Conservation (phyloP, 2,329 filamentous ascomycete genomes). For the Alternaria arborescens region DNA sequence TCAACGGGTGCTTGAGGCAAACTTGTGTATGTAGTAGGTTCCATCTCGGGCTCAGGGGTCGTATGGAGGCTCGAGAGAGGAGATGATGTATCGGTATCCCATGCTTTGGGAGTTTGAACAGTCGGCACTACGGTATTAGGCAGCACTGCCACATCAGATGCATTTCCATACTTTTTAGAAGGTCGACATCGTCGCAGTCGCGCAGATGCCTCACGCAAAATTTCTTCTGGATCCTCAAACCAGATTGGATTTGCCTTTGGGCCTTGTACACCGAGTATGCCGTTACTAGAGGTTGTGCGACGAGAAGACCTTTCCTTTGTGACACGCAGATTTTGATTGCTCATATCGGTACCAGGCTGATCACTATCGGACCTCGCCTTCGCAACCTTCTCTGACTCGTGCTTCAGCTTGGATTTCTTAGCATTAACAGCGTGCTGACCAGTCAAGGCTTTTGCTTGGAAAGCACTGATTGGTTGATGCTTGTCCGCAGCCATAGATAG, state of each 20-base stretch:
- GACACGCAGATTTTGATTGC: not conserved
- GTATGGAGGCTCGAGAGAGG: slow-evolving; percentile 27
- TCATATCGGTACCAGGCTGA: not conserved
- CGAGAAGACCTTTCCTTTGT: not conserved
- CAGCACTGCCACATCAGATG: not conserved
- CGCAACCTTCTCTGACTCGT: too few species aligned
- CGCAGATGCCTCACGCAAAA: slow-evolving; percentile 25
- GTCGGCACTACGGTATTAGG: not conserved
- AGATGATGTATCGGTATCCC: slow-evolving; percentile 13
- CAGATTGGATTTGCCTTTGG: slow-evolving; percentile 28
- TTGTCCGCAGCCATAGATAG: not conserved
- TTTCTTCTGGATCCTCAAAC: slow-evolving; percentile 33
- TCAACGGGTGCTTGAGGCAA: not conserved
- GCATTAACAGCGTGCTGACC: not conserved
- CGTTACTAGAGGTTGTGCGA: slow-evolving; percentile 7
- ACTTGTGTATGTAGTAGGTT: not conserved
- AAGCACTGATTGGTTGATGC: not conserved
- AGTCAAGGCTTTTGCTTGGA: not conserved
- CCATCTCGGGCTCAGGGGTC: slow-evolving; percentile 15
- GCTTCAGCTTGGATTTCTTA: not conserved
- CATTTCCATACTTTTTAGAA: slow-evolving; percentile 12
- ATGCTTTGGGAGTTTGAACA: not conserved
- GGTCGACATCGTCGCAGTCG: slow-evolving; percentile 16
- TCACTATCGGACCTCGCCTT: not conserved
- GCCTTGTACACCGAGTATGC: slow-evolving; percentile 26